phyloP scores from a whole-genome alignment of 2,329 filamentous ascomycete species.

The Paraconiothyrium brasiliense region DNA sequence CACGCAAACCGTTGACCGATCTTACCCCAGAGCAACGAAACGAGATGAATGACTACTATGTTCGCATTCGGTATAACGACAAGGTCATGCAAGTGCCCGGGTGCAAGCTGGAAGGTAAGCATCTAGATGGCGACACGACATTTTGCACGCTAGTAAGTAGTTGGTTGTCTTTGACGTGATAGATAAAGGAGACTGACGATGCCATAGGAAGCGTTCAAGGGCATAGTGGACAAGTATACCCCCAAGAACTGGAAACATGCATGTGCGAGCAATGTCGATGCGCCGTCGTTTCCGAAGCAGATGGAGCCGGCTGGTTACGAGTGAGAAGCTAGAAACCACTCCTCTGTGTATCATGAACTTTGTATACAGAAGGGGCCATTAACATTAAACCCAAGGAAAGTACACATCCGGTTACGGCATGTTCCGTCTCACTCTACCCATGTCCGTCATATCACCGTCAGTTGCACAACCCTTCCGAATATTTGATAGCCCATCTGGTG shows the following conservation, averaged over 20 bases:
- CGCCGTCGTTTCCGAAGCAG: constrained; percentile 59
- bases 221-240: constrained; percentile 88
- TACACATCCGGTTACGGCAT: not conserved
- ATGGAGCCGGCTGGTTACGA: constrained; percentile 47
- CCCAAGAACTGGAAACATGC: constrained; percentile 79
- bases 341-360: not conserved
- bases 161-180: not conserved
- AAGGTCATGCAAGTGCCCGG: constrained; percentile 81
- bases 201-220: constrained; percentile 82
- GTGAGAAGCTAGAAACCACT: constrained; percentile 3
- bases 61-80: constrained; percentile 92
- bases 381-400: too few relatives aligned
- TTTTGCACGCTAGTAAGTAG: constrained; percentile 84
- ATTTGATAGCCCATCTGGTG: too few relatives aligned
- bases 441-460: too few relatives aligned
- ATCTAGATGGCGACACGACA: constrained; percentile 84
- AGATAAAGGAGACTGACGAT: not conserved
- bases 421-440: not conserved
- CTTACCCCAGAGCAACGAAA: constrained; percentile 67
- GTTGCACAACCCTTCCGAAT: too few relatives aligned
- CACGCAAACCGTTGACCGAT: constrained; percentile 66
- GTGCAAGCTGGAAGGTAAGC: constrained; percentile 78
- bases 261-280: constrained; percentile 67
- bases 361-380: too few relatives aligned
- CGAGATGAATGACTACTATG: constrained; percentile 79